Base-by-base conservation (phyloP, 768 basidiomycete genomes). In the Mrakia hoshinonis region DNA sequence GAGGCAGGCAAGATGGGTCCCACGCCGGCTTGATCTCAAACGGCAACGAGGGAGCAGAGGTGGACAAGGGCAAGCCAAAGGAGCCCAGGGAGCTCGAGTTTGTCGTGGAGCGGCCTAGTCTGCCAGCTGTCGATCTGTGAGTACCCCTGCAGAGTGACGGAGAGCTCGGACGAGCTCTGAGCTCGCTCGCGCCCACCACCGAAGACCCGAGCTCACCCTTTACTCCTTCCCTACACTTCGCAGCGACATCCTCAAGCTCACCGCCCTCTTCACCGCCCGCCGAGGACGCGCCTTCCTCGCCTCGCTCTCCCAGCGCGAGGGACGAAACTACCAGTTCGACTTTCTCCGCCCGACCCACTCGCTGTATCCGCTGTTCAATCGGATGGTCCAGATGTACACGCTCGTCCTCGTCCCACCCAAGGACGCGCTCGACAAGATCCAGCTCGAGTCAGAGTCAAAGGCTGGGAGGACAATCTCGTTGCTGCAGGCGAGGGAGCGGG, bases 261-360 rank as follows among this genome's bases (percentile, higher is more conserved):
- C 96, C 2, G 96, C 96, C 12, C 84, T 98, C 26, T 96, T 96
- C 80, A 92, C 93, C 34, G 96, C 96, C 43, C 88, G 90, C 13
- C 86, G 92, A 55, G 96, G 96, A 2, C 87, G 89, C 60, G 83
- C 83, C 49, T 99, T 98, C 81, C 85, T 97, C 15, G 86, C 87
- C 10, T 84, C 87, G 4, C 86, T 99, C 31, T 92, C 93, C 9
- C 83, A 86, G 31, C 86, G 87, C 48, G 96, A 99, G 81, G 92
- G 91, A 11, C 87, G 91, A 54, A 98, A 98, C 80, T 94, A 91
- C 78, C 94, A 98, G 77, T 99, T 99, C 78, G 96, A 98, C 78
- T 99, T 99, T 79, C 84, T 99, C 63, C 86, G 92, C 52, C 96
- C 95, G 12, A 92, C 87, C 1, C 95, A 98, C 79, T 96, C 95